Evolutionary conservation across 805 yeast genomes (phyloP), one percentile per base, ranked within the genome.

Genomic region (Candida ipomoeae): DNA sequence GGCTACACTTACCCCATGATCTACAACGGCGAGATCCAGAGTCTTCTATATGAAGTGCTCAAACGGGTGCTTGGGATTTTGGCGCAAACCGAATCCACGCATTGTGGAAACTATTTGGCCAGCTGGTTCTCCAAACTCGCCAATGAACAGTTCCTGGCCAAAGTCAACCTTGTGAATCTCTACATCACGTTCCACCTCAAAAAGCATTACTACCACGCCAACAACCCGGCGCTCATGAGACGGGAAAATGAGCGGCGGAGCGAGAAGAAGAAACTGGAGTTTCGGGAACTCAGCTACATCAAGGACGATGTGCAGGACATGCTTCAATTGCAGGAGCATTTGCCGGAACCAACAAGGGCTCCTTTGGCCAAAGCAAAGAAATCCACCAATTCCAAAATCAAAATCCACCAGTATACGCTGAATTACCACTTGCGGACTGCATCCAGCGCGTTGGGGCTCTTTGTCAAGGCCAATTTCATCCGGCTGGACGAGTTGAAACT

Each of bases 371-470:
- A 44, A 2, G 18, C 36, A 18, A 48, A 54, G 20, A 57, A 53
- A 26, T 46, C 52, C 2, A 49, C 44, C 11, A 62, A 61, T 10
- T 41, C 60, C 6, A 79, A 75, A 51, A 73, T 83, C 11, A 72
- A 69, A 48, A 63, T 83, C 5, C 78, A 78, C 38, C 82, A 81
- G 56, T 91, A 91, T 64, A 84, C 87, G 0, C 77, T 79, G 53
- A 90, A 88, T 61, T 92, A 97, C 96, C 90, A 85, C 55, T 70
- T 91, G 33, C 72, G 77, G 48, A 75, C 89, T 0, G 89, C 90
- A 0, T 82, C 87, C 1, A 71, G 79, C 26, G 69, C 84, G 1
- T 66, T 87, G 57, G 75, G 82, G 0, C 62, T 81, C 14, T 75
- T 85, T 26, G 79, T 79, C 60, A 67, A 68, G 40, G 85, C 88